Evolutionary conservation across 2,329 filamentous ascomycete genomes (phyloP).

Genomic region (Curvularia verruculosa): DNA sequence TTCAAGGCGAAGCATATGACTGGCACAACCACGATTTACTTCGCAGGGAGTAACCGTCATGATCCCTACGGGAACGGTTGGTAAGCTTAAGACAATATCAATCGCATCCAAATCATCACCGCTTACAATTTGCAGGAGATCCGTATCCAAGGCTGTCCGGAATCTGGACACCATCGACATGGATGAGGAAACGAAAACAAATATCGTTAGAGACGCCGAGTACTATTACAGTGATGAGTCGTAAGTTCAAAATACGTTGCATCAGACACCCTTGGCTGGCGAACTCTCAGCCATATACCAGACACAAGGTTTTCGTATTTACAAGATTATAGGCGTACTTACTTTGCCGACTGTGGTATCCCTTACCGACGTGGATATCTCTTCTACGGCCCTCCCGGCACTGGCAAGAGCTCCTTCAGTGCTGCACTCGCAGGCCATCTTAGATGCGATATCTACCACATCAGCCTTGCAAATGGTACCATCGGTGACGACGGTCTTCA

Average conservation of each 20-base stretch:
- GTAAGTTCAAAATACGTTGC: not conserved
- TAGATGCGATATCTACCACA: slow-evolving; percentile 47
- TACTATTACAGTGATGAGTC: slow-evolving; percentile 46
- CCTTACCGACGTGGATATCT: slow-evolving; percentile 49
- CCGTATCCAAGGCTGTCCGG: slow-evolving; percentile 33
- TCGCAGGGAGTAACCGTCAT: slow-evolving; percentile 21
- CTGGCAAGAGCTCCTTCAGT: slow-evolving; percentile 50
- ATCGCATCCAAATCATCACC: too few species aligned
- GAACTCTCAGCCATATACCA: not conserved
- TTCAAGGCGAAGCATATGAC: slow-evolving; percentile 29
- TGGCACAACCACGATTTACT: slow-evolving; percentile 36
- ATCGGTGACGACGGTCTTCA: slow-evolving; percentile 42
- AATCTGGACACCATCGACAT: slow-evolving; percentile 43
- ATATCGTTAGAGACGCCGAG: slow-evolving; percentile 45
- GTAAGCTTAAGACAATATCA: not conserved
- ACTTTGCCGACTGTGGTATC: slow-evolving; percentile 45
- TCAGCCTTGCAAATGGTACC: slow-evolving; percentile 42
- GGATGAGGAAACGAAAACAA: slow-evolving; percentile 33
- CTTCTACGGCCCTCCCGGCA: slow-evolving; percentile 50
- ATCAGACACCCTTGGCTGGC: not conserved
- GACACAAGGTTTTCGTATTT: not conserved
- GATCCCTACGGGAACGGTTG: slow-evolving; percentile 22
- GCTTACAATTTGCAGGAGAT: slow-evolving; percentile 13
- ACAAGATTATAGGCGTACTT: slow-evolving; percentile 20
- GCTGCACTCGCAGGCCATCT: slow-evolving; percentile 48